Percentiles rank a stretch among this genome's conserved stretches.
phyloP scores from a whole-genome alignment of 129 eudicot species.

The Chrysanthemum seticuspe region DNA sequence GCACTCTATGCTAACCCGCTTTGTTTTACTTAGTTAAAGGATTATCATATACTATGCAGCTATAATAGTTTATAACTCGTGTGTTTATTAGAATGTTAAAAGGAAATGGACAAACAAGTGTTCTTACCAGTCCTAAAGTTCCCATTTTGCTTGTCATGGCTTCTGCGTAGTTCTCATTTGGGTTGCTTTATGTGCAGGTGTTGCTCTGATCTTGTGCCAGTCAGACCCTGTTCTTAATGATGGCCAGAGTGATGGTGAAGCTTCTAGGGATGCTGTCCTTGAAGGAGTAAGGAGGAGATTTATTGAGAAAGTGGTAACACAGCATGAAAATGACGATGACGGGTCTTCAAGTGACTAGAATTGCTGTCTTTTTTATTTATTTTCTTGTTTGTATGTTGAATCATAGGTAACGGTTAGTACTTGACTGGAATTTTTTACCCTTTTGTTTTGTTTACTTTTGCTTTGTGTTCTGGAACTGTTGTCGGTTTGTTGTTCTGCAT shows the following conservation, averaged over 20 bases:
- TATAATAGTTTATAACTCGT: too few species aligned
- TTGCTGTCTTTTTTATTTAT: neutral
- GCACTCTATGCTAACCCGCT: too few species aligned
- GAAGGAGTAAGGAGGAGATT: conserved; percentile 80
- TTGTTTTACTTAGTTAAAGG: too few species aligned
- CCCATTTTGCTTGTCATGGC: neutral
- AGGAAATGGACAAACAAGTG: too few species aligned
- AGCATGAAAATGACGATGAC: conserved; percentile 80
- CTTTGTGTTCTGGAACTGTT: neutral
- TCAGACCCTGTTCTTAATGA: conserved; percentile 90
- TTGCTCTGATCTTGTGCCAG: conserved; percentile 76
- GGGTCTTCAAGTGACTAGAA: conserved; percentile 78
- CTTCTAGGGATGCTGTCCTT: conserved; percentile 65
- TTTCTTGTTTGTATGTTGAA: neutral
- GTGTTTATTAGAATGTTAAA: too few species aligned
- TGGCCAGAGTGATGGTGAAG: conserved; percentile 68
- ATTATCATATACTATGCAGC: too few species aligned
- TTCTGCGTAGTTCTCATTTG: neutral
- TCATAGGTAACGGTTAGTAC: conserved; percentile 6
- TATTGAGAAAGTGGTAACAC: conserved; percentile 72
- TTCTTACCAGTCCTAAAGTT: too few species aligned
- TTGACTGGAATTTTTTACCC: neutral
- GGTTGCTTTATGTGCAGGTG: conserved; percentile 43
- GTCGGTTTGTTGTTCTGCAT: neutral
- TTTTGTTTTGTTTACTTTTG: neutral